These are phyloP conservation scores for Scutellaria baicalensis DNA, from an alignment of 257 asterid species.

Conservation along the genomic window DNA sequence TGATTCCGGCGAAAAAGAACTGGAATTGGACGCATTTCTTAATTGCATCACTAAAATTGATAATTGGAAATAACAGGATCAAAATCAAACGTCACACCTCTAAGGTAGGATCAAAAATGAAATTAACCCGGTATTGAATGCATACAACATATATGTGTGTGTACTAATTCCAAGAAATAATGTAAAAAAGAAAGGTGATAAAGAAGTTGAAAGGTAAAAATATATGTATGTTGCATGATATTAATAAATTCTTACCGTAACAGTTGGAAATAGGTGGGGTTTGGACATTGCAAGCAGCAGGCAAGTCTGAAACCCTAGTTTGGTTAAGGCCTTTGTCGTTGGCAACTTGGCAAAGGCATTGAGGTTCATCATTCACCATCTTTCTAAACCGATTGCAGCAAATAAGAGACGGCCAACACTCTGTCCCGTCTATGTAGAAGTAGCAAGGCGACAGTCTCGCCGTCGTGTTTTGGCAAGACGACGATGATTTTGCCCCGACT, in stretches of 20 bases:
- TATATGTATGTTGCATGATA: too few relatives aligned
- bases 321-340: neutral
- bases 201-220: too few relatives aligned
- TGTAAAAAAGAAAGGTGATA: too few relatives aligned
- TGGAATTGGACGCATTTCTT: too few relatives aligned
- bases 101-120: too few relatives aligned
- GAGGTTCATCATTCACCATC: neutral
- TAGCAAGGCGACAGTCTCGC: conserved; percentile 9
- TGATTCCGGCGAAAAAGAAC: too few relatives aligned
- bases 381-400: conserved; percentile 17
- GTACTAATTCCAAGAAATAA: too few relatives aligned
- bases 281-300: conserved; percentile 35
- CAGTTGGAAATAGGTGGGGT: conserved; percentile 33
- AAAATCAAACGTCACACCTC: too few relatives aligned
- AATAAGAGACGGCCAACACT: conserved; percentile 14
- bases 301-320: conserved; percentile 32
- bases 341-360: conserved; percentile 10
- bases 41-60: too few relatives aligned
- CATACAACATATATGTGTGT: too few relatives aligned
- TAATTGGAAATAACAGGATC: too few relatives aligned
- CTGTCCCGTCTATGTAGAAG: conserved; percentile 6
- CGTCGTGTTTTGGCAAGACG: neutral
- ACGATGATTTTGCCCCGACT: neutral
- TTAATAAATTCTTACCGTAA: conserved; percentile 13
- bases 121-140: too few relatives aligned